Evolutionary conservation across 495 filamentous ascomycete genomes (phyloP).

Genomic region (Penicillium desertorum): DNA sequence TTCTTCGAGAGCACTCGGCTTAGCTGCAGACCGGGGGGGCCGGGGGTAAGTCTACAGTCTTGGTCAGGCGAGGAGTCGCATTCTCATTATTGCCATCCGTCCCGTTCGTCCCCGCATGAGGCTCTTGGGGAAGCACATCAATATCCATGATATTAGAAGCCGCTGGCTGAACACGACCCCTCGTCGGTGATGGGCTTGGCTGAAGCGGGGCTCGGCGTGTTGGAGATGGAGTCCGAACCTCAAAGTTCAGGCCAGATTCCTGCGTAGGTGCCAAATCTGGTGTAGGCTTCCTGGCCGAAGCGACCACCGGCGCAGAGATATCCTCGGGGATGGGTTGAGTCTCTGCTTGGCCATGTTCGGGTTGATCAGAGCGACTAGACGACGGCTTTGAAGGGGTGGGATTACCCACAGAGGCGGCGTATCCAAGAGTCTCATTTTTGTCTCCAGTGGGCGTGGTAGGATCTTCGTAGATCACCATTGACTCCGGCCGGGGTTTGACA

Average conservation of each 20-base stretch:
- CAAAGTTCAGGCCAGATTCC: slow-evolving; percentile 11
- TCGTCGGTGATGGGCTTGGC: slow-evolving; percentile 27
- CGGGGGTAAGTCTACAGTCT: slow-evolving; percentile 19
- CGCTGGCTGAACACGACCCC: slow-evolving; percentile 16
- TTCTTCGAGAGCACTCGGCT: slow-evolving; percentile 31
- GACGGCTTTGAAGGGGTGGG: slow-evolving; percentile 17
- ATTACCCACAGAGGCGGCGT: slow-evolving; percentile 12
- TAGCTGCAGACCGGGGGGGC: slow-evolving; percentile 24
- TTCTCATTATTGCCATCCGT: slow-evolving; percentile 31
- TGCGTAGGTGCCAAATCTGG: slow-evolving; percentile 19
- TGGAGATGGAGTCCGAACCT: slow-evolving; percentile 20
- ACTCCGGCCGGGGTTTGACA: slow-evolving; percentile 20
- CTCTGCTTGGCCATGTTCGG: slow-evolving; percentile 1
- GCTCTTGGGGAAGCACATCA: slow-evolving; percentile 10
- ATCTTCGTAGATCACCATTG: slow-evolving; percentile 47
- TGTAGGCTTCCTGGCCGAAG: slow-evolving; percentile 15
- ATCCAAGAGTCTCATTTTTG: slow-evolving; percentile 4
- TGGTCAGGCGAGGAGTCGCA: slow-evolving; percentile 15
- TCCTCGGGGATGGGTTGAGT: background rate
- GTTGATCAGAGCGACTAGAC: background rate
- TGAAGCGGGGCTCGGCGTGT: slow-evolving; percentile 24
- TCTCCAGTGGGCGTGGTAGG: slow-evolving; percentile 31
- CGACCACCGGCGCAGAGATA: background rate
- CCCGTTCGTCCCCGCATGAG: slow-evolving; percentile 1
- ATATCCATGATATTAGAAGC: slow-evolving; percentile 11